A percentile compares a stretch with the other conserved stretches of the same genome.
These are phyloP conservation scores for Neurospora cerealis DNA, from an alignment of 495 filamentous ascomycete genomes.

Conservation along the genomic window DNA sequence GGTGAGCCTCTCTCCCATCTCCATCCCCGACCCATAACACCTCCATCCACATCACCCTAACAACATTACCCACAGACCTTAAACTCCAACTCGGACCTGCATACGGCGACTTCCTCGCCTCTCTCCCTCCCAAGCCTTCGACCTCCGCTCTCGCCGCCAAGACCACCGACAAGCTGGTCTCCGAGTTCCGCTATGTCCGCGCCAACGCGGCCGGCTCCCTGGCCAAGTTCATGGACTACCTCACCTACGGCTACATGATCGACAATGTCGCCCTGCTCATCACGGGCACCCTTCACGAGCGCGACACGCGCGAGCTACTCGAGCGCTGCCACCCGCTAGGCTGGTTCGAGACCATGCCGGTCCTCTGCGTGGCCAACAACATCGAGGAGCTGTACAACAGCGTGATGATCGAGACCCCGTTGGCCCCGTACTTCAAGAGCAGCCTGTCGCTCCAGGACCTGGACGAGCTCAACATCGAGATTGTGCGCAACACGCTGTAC, in stretches of 20 bases:
- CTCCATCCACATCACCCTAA: conserved; percentile 1
- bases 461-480: conserved; percentile 99
- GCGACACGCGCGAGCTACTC: conserved; percentile 90
- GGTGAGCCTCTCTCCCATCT: conserved; percentile 41
- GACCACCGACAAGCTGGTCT: conserved; percentile 94
- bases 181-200: conserved; percentile 92
- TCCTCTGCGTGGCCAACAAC: conserved; percentile 93
- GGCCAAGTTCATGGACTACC: conserved; percentile 89
- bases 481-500: conserved; percentile 95
- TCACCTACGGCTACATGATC: conserved; percentile 99
- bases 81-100: conserved; percentile 93
- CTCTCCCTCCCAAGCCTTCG: conserved; percentile 92
- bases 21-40: background rate
- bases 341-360: conserved; percentile 98
- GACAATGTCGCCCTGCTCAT: conserved; percentile 98
- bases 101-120: conserved; percentile 93
- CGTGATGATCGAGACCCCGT: conserved; percentile 89
- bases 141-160: conserved; percentile 90
- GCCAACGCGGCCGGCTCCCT: conserved; percentile 85
- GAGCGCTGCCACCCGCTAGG: conserved; percentile 95
- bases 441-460: conserved; percentile 90
- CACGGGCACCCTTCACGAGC: conserved; percentile 93
- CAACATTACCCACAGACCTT: conserved; percentile 53
- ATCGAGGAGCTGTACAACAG: conserved; percentile 98
- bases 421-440: conserved; percentile 94